A percentile compares a stretch with the other conserved stretches of the same genome.
Conservation (phyloP, 2,329 filamentous ascomycete species). For the Tolypocladium nubicola region DNA sequence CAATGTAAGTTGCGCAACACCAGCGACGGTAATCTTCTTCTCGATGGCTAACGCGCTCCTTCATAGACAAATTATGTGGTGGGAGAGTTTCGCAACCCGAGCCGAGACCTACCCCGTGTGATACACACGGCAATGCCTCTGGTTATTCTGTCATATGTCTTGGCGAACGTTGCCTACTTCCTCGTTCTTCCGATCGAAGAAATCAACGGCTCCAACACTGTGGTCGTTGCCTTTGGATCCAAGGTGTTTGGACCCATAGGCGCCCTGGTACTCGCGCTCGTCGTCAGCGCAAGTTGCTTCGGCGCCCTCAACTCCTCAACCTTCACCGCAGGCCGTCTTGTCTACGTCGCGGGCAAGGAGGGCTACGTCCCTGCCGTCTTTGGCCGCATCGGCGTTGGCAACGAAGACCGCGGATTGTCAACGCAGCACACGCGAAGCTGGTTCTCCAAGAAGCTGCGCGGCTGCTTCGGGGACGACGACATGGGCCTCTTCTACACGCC, state of each 20-base stretch:
- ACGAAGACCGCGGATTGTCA: slow-evolving; percentile 27
- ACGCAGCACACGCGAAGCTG: slow-evolving; percentile 42
- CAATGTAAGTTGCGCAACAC: slow-evolving; percentile 58
- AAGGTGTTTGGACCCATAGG: slow-evolving; percentile 83
- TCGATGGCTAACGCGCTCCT: slow-evolving; percentile 5
- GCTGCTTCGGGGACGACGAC: slow-evolving; percentile 64
- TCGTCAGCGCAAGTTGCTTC: slow-evolving; percentile 87
- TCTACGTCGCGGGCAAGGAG: slow-evolving; percentile 92
- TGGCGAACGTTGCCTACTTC: slow-evolving; percentile 91
- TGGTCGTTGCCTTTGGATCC: slow-evolving; percentile 87
- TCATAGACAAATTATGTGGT: slow-evolving; percentile 89
- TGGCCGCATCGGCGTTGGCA: slow-evolving; percentile 65
- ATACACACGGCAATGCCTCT: slow-evolving; percentile 95
- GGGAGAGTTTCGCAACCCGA: slow-evolving; percentile 88
- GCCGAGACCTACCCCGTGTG: slow-evolving; percentile 80
- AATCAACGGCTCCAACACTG: slow-evolving; percentile 83
- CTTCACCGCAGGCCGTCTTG: slow-evolving; percentile 83
- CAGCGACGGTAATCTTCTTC: neutral
- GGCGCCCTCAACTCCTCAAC: slow-evolving; percentile 89
- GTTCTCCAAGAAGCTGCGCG: slow-evolving; percentile 46
- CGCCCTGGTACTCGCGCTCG: slow-evolving; percentile 72
- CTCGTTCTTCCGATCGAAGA: slow-evolving; percentile 73
- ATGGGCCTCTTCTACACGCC: slow-evolving; percentile 84
- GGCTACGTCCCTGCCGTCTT: slow-evolving; percentile 82
- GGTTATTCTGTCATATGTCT: slow-evolving; percentile 80